A percentile compares a stretch with the other conserved stretches of the same genome.
These are phyloP conservation scores for Fraxinus velutina DNA, from an alignment of 305 asterid species.

Conservation along the genomic window DNA sequence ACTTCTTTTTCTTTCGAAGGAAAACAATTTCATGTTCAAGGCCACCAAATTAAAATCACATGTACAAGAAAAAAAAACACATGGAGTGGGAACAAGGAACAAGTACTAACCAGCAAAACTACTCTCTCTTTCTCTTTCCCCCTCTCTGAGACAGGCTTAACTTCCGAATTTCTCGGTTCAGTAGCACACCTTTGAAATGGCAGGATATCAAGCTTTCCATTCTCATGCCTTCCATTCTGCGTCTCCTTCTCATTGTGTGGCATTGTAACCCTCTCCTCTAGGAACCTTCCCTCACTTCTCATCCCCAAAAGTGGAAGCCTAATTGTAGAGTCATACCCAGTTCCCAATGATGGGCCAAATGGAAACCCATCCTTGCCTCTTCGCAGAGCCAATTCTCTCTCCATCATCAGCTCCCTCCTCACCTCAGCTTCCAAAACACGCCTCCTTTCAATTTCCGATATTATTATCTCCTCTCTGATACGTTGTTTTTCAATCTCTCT, in stretches of 20 bases:
- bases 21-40: not conserved
- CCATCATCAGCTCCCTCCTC: constrained; percentile 47
- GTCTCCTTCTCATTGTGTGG: constrained; percentile 27
- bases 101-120: constrained; percentile 48
- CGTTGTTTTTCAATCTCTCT: constrained; percentile 57
- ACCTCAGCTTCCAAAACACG: constrained; percentile 53
- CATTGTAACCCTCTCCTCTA: constrained; percentile 26
- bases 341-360: constrained; percentile 21
- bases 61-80: not conserved
- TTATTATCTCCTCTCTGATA: constrained; percentile 51
- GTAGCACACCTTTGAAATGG: constrained; percentile 34
- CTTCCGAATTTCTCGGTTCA: constrained; percentile 29
- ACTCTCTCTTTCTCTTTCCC: constrained; percentile 34
- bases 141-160: constrained; percentile 22
- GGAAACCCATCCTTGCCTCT: constrained; percentile 26
- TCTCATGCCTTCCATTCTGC: constrained; percentile 19
- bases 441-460: constrained; percentile 45
- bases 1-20: not conserved
- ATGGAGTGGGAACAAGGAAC: constrained; percentile 6
- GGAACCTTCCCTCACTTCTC: constrained; percentile 23
- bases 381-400: constrained; percentile 36
- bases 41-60: not conserved
- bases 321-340: constrained; percentile 21
- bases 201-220: constrained; percentile 20
- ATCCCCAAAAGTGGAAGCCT: constrained; percentile 23